These are phyloP conservation scores for Prototheca cutis DNA, from an alignment of 163 green algal genomes.

Conservation along the genomic window DNA sequence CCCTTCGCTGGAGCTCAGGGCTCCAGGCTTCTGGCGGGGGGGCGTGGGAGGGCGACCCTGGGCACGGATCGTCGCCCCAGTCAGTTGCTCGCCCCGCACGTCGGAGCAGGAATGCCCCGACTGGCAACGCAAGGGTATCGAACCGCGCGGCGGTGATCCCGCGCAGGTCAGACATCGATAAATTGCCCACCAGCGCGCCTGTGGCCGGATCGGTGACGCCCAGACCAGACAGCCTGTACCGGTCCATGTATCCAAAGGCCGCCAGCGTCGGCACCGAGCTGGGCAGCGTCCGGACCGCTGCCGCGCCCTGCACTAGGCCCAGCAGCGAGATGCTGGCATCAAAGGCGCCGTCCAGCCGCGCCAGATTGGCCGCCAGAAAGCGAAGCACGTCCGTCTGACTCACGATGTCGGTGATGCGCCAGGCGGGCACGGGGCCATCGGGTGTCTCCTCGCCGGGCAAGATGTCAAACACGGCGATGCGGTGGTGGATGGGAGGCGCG, in stretches of 20 bases:
- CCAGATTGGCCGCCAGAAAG: constrained; percentile 11
- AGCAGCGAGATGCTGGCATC: not conserved
- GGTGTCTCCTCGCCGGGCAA: constrained; percentile 20
- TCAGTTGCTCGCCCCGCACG: constrained; percentile 1
- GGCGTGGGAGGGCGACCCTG: not conserved
- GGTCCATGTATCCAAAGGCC: constrained; percentile 22
- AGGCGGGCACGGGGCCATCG: constrained; percentile 19
- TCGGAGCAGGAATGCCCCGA: constrained; percentile 12
- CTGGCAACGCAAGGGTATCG: constrained; percentile 18
- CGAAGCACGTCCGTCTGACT: constrained; percentile 51
- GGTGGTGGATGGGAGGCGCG: constrained; percentile 30
- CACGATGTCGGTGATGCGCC: constrained; percentile 45
- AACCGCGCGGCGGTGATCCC: constrained; percentile 24
- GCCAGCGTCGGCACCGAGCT: constrained; percentile 14
- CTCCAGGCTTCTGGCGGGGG: not conserved
- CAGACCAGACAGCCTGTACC: constrained; percentile 9
- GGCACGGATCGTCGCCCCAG: constrained; percentile 9
- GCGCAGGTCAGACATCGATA: constrained; percentile 24
- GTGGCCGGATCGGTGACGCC: constrained; percentile 9
- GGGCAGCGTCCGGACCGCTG: constrained; percentile 5
- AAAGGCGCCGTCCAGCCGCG: constrained; percentile 17
- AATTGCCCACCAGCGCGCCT: constrained; percentile 20
- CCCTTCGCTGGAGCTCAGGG: not conserved
- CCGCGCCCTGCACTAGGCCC: constrained; percentile 7
- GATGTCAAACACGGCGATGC: constrained; percentile 50